These are phyloP conservation scores for Porphyra umbilicalis DNA, from an alignment of 31 red algal species.

Conservation along the genomic window DNA sequence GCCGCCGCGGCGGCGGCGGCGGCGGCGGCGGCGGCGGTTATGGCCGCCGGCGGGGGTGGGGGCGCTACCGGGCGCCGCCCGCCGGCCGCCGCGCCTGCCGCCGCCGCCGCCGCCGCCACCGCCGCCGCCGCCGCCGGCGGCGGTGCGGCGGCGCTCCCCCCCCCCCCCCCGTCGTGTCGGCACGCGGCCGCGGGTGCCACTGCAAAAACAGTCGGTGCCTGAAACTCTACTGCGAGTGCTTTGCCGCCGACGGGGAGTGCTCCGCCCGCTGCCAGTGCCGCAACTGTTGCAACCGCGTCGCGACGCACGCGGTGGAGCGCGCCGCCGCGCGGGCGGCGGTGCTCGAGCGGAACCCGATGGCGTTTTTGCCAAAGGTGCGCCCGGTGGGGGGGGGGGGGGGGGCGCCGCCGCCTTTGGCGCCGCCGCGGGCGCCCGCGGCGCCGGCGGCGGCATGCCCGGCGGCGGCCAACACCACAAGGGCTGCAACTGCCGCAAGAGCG, in stretches of 20 bases:
- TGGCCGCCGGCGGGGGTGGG: no score
- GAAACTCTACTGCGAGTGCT: constrained; percentile 96
- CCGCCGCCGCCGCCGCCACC: neutral
- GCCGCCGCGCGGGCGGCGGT: constrained; percentile 46
- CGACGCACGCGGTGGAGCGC: constrained; percentile 28
- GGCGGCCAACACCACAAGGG: constrained; percentile 69
- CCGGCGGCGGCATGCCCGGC: constrained; percentile 6
- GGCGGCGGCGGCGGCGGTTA: neutral
- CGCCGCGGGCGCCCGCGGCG: neutral
- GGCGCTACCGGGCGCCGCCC: no score
- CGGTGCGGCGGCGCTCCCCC: neutral
- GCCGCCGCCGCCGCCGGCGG: neutral
- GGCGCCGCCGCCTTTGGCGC: neutral
- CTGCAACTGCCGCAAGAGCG: constrained; percentile 78
- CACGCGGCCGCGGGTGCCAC: constrained; percentile 43
- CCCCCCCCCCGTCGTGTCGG: neutral
- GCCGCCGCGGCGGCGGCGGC: neutral
- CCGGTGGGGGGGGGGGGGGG: neutral
- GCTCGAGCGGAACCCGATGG: constrained; percentile 78
- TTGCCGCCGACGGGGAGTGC: constrained; percentile 67
- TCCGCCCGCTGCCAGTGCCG: constrained; percentile 73
- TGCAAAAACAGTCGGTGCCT: constrained; percentile 84
- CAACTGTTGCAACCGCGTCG: constrained; percentile 63
- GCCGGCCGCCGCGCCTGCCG: neutral
- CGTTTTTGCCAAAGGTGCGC: constrained; percentile 65